Evolutionary conservation across 768 basidiomycete genomes (phyloP).

Genomic region (Collybia sordida): DNA sequence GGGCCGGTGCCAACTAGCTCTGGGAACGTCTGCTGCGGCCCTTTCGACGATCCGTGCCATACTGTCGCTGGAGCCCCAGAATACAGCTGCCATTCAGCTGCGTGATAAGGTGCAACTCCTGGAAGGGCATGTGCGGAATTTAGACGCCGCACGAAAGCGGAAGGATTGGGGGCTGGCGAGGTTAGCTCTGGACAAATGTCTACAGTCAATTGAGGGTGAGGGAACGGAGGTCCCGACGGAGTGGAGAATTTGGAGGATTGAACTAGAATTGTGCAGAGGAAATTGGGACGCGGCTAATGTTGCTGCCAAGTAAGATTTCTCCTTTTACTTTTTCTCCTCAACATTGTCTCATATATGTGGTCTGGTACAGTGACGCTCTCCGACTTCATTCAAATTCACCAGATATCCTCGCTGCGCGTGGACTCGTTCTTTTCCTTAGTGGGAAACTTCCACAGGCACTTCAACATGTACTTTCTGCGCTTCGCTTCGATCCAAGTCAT

Average conservation of each 20-base stretch:
- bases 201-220: conserved; percentile 72
- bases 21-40: conserved; percentile 69
- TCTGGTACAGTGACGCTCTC: conserved; percentile 61
- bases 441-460: conserved; percentile 71
- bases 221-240: conserved; percentile 73
- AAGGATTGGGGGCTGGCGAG: conserved; percentile 79
- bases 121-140: conserved; percentile 64
- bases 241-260: conserved; percentile 80
- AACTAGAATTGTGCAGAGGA: conserved; percentile 71
- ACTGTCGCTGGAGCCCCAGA: conserved; percentile 60
- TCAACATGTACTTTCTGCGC: conserved; percentile 68
- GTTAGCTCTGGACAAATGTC: conserved; percentile 77
- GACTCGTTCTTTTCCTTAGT: conserved; percentile 73
- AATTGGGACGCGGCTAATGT: conserved; percentile 73
- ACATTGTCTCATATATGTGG: conserved; percentile 1
- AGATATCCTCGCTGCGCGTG: conserved; percentile 76
- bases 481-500: conserved; percentile 78
- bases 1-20: conserved; percentile 80
- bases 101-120: conserved; percentile 60
- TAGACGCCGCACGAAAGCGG: conserved; percentile 51
- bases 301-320: conserved; percentile 66
- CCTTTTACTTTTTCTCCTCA: neutral
- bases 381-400: conserved; percentile 73
- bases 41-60: conserved; percentile 64
- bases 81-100: conserved; percentile 59